phyloP scores from a whole-genome alignment of 345 rosid species.

The Camelina sativa region DNA sequence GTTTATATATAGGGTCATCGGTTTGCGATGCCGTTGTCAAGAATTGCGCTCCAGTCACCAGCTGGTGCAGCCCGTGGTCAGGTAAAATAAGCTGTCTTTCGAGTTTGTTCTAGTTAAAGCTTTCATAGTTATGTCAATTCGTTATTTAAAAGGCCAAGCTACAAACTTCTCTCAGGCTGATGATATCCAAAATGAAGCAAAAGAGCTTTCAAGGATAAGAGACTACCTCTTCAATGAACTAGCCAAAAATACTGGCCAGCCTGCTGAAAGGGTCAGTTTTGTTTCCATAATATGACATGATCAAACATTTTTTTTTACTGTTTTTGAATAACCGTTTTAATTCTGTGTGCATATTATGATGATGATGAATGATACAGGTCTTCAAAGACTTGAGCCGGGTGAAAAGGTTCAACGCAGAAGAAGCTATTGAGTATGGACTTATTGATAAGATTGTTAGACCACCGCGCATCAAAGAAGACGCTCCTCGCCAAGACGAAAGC shows the following conservation, averaged over 20 bases:
- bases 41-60: slow-evolving; percentile 70
- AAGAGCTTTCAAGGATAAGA: slow-evolving; percentile 77
- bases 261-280: slow-evolving; percentile 70
- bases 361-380: slow-evolving; percentile 51
- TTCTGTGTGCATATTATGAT: slow-evolving; percentile 20
- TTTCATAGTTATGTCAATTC: background rate
- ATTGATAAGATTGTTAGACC: slow-evolving; percentile 78
- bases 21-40: slow-evolving; percentile 74
- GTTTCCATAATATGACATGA: slow-evolving; percentile 3
- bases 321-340: background rate
- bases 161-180: slow-evolving; percentile 60
- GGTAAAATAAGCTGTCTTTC: slow-evolving; percentile 49
- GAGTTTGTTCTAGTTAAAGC: background rate
- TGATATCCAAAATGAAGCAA: slow-evolving; percentile 76
- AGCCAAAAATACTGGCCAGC: slow-evolving; percentile 81
- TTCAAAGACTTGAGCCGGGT: slow-evolving; percentile 62
- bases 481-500: slow-evolving; percentile 54
- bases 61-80: slow-evolving; percentile 87
- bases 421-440: slow-evolving; percentile 84
- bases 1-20: slow-evolving; percentile 59
- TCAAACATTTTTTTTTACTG: background rate
- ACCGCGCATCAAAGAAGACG: slow-evolving; percentile 59
- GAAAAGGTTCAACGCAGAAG: slow-evolving; percentile 70
- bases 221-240: slow-evolving; percentile 79
- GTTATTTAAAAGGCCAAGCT: background rate